Conservation (phyloP, 179 eudicot species). For the Beta macrorhiza region DNA sequence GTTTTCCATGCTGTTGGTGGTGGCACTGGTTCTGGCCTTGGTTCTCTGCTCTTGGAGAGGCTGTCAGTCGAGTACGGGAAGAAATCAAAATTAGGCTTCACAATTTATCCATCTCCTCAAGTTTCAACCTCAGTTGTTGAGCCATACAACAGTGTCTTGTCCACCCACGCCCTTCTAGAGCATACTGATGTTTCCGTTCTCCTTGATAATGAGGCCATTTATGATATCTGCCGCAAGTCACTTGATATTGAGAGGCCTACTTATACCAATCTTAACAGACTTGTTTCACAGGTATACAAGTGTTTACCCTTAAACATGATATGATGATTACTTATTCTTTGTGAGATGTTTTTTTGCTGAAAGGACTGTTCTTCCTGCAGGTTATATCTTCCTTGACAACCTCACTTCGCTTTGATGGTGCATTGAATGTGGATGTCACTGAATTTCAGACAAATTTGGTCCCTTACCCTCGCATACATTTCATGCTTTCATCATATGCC, state of each 20-base stretch:
- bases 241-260: constrained; percentile 70
- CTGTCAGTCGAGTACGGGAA: constrained; percentile 29
- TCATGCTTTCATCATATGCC: constrained; percentile 78
- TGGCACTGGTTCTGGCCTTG: constrained; percentile 38
- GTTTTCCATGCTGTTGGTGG: constrained; percentile 40
- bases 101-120: constrained; percentile 35
- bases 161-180: constrained; percentile 67
- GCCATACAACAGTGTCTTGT: constrained; percentile 35
- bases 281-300: constrained; percentile 58
- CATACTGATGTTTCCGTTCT: constrained; percentile 71
- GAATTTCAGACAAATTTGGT: constrained; percentile 74
- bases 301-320: not conserved
- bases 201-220: constrained; percentile 70
- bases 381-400: constrained; percentile 73
- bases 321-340: not conserved
- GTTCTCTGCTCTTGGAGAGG: constrained; percentile 29
- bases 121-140: constrained; percentile 50
- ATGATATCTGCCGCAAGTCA: constrained; percentile 66
- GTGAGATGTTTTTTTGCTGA: not conserved
- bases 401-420: constrained; percentile 70
- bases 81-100: constrained; percentile 30
- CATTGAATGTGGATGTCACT: constrained; percentile 63
- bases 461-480: constrained; percentile 73
- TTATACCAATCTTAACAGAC: constrained; percentile 72
- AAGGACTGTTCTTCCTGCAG: constrained; percentile 25